Conservation (phyloP, 352 stramenopile genomes). For the Halophytophthora batemanensis region DNA sequence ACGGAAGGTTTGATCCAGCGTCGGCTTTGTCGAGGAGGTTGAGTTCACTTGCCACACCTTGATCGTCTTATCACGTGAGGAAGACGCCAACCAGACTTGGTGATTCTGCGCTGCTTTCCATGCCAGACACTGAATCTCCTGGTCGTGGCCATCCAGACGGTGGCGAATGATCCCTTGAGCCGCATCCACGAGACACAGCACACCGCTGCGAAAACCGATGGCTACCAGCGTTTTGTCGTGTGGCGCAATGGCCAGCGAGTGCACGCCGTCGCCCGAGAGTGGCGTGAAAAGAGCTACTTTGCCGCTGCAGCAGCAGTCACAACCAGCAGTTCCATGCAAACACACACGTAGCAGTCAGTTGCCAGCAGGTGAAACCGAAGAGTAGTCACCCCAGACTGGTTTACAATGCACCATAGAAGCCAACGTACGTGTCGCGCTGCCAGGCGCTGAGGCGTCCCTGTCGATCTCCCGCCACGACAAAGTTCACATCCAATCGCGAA, state of each 20-base stretch:
- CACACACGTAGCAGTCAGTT: neutral
- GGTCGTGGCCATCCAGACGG: constrained; percentile 59
- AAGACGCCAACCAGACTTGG: constrained; percentile 48
- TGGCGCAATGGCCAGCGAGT: constrained; percentile 50
- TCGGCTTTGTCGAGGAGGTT: constrained; percentile 9
- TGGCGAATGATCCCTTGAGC: constrained; percentile 27
- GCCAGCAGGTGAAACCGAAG: no score
- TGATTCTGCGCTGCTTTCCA: constrained; percentile 28
- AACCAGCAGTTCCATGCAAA: neutral
- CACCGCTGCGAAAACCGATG: constrained; percentile 68
- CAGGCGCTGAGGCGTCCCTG: constrained; percentile 57
- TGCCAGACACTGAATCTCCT: constrained; percentile 61
- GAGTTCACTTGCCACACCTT: constrained; percentile 46
- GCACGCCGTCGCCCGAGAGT: constrained; percentile 50
- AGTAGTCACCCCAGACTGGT: neutral
- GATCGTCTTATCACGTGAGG: constrained; percentile 66
- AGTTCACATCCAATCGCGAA: constrained; percentile 25
- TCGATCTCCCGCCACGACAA: constrained; percentile 61
- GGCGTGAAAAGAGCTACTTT: constrained; percentile 42
- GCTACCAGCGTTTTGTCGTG: constrained; percentile 52
- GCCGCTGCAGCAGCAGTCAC: constrained; percentile 21
- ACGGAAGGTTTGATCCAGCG: constrained; percentile 29
- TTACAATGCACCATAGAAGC: neutral
- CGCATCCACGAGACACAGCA: constrained; percentile 55
- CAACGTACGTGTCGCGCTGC: constrained; percentile 51